Base-by-base conservation (phyloP, 371 early-diverging fungal genomes). In the Coemansia sp. region DNA sequence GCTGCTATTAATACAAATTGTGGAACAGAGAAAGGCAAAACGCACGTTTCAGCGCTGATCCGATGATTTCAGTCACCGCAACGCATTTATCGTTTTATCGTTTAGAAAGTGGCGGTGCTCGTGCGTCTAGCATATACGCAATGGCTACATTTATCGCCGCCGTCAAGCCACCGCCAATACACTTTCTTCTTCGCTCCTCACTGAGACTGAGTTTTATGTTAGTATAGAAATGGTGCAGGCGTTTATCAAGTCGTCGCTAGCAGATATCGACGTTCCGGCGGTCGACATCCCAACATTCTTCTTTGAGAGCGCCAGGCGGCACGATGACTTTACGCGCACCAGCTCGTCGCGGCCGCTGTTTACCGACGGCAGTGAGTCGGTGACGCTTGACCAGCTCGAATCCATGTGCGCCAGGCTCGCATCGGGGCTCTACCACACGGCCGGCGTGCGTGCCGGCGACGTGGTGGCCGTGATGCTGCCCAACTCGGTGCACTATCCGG, bases 381-480 rank as follows among this genome's bases (percentile, higher is more conserved):
- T 90, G 39, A 87, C 91, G 2, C 86, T 81, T 57, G 83, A 79
- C 16, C 79, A 88, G 59, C 67, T 92, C 33, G 77, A 82, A 50
- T 61, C 75, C 39, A 53, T 79, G 36, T 69, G 86, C 37, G 67
- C 79, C 18, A 74, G 78, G 18, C 87, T 94, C 62, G 90, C 91
- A 16, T 82, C 87, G 10, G 89, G 90, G 24, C 79, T 94, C 5
- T 80, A 81, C 77, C 82, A 87, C 59, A 58, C 57, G 8, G 66
- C 84, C 1, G 72, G 78, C 2, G 82, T 94, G 16, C 68, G 85
- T 18, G 77, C 71, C 49, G 87, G 91, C 42, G 90, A 91, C 60
- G 87, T 87, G 1, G 74, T 90, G 5, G 87, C 83, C 29, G 63
- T 95, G 5, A 86, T 81, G 52, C 64, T 89, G 16, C 89, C 90